Conservation (phyloP, 202 grass and related monocot species). For the Dendrocalamus latiflorus region DNA sequence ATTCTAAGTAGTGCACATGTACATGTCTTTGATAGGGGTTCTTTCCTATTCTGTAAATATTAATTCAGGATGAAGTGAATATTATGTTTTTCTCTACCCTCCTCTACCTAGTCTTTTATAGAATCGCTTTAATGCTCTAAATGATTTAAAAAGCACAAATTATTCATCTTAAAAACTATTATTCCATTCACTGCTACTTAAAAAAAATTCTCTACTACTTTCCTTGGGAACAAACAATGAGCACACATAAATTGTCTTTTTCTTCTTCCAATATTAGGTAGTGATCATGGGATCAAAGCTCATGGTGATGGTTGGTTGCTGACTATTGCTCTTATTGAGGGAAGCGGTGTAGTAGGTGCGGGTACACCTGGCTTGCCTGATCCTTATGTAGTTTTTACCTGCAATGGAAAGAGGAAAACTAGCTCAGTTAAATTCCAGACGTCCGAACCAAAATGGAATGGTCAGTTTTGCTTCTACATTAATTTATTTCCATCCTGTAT, state of each 20-base stretch:
- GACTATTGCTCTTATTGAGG: constrained; percentile 73
- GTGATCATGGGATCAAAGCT: constrained; percentile 62
- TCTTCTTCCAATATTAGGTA: constrained; percentile 40
- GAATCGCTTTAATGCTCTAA: background rate
- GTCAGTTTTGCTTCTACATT: constrained; percentile 25
- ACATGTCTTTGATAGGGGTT: background rate
- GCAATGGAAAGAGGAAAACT: constrained; percentile 65
- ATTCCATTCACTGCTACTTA: background rate
- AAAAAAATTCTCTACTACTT: background rate
- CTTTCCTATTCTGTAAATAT: constrained; percentile 3
- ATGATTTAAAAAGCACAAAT: background rate
- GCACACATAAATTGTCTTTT: background rate
- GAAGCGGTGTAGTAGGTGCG: constrained; percentile 39
- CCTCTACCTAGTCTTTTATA: background rate
- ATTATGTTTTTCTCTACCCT: background rate
- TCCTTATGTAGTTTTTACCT: constrained; percentile 68
- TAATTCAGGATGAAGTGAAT: background rate
- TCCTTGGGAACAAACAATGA: background rate
- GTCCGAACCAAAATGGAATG: constrained; percentile 59
- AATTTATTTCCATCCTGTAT: background rate
- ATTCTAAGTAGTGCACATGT: background rate
- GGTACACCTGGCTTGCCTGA: constrained; percentile 49
- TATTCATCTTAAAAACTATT: background rate
- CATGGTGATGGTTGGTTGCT: constrained; percentile 78
- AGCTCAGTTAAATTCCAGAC: constrained; percentile 69